Conservation (phyloP, 495 filamentous ascomycete species). For the Recurvomyces mirabilis region DNA sequence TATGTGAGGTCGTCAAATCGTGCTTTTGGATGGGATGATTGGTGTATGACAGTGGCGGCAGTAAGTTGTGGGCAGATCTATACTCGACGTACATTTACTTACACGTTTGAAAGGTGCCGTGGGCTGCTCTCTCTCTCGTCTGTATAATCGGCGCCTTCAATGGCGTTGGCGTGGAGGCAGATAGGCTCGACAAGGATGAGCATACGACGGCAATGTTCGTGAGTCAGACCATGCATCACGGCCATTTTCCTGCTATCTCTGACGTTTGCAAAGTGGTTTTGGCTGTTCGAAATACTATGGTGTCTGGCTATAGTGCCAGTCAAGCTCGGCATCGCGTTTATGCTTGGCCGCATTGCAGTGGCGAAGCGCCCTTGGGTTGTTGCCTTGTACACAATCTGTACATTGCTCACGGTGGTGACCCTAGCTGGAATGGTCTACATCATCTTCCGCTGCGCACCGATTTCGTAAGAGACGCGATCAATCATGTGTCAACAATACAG, state of each 20-base stretch:
- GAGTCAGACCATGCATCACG: background rate
- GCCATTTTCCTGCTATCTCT: background rate
- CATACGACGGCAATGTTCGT: background rate
- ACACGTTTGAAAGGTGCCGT: background rate
- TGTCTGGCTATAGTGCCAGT: slow-evolving; percentile 2
- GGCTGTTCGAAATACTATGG: slow-evolving; percentile 8
- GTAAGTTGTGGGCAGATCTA: background rate
- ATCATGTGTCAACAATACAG: background rate
- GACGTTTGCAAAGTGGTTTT: slow-evolving; percentile 4
- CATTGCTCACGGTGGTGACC: background rate
- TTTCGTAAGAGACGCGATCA: slow-evolving; percentile 1
- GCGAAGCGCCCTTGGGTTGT: background rate
- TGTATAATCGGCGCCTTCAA: slow-evolving; percentile 1
- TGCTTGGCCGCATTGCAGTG: slow-evolving; percentile 8
- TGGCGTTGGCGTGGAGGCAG: slow-evolving; percentile 1
- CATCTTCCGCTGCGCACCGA: slow-evolving; percentile 7
- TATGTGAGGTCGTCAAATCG: background rate
- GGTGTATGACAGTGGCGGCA: background rate
- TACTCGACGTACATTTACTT: background rate
- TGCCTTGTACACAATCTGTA: slow-evolving; percentile 1
- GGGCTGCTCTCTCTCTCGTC: background rate
- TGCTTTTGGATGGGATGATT: background rate
- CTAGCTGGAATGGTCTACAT: slow-evolving; percentile 3
- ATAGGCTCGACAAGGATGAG: background rate
- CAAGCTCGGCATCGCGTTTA: slow-evolving; percentile 11